Base-by-base conservation (phyloP, 2,329 filamentous ascomycete species). In the Aspergillus intermedius region DNA sequence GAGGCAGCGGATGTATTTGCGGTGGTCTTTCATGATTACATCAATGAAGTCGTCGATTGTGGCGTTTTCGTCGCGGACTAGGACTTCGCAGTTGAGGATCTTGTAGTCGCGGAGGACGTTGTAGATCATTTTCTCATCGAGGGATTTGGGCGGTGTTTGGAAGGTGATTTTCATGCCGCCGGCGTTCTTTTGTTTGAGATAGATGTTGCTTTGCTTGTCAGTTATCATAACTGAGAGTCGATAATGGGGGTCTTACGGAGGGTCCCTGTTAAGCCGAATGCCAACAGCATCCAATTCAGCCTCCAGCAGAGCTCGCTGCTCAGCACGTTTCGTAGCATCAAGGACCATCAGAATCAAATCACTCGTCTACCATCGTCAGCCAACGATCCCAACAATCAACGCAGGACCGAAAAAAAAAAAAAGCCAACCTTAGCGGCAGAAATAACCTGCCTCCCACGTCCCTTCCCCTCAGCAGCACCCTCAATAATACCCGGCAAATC, bases 101-200 rank as follows among this genome's bases (percentile, higher is more conserved):
- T 96, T 96, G 82, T 98, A 98, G 77, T 98, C 93, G 58, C 89
- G 86, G 45, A 98, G 78, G 64, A 98, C 96, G 74, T 95, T 96
- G 77, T 86, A 95, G 51, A 98, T 78, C 88, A 98, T 95, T 75
- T 94, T 96, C 70, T 98, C 91, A 70, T 98, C 93, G 50, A 98
- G 77, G 51, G 86, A 74, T 70, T 97, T 97, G 3, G 93, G 91
- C 2, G 93, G 87, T 4, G 82, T 74, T 63, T 90, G 85, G 73
- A 98, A 98, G 13, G 88, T 97, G 66, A 98, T 96, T 72, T 98
- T 98, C 88, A 98, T 93, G 51, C 94, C 93, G 49, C 93, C 93
- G 0, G 91, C 90, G 66, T 93, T 95, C 72, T 98, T 98, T 22
- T 78, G 78, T 71, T 98, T 98, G 49, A 98, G 81, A 66, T 97